These are phyloP conservation scores for Daedaleopsis nitida DNA, from an alignment of 768 basidiomycete genomes.

Conservation along the genomic window DNA sequence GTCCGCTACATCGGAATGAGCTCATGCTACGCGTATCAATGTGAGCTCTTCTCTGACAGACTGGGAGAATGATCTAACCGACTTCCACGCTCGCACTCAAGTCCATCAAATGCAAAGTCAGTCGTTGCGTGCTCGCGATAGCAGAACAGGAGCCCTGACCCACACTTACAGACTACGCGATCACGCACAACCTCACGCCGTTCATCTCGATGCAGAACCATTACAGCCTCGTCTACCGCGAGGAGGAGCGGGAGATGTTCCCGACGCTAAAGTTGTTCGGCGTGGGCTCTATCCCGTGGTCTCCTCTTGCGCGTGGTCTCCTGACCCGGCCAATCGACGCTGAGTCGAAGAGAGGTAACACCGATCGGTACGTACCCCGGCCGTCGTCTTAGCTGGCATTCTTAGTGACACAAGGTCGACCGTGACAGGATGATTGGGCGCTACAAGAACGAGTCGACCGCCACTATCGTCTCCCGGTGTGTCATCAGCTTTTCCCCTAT, in stretches of 20 bases:
- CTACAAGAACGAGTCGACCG: slow-evolving; percentile 7
- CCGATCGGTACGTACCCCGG: background rate
- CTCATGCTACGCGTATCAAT: slow-evolving; percentile 33
- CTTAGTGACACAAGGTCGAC: too few relatives aligned
- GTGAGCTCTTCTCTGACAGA: background rate
- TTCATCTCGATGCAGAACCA: slow-evolving; percentile 74
- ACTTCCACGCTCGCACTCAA: background rate
- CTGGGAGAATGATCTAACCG: too few relatives aligned
- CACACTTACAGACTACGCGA: slow-evolving; percentile 39
- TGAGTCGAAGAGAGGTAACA: slow-evolving; percentile 26
- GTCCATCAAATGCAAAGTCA: slow-evolving; percentile 38
- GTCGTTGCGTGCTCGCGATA: background rate
- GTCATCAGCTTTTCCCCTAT: background rate
- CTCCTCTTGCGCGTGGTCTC: slow-evolving; percentile 38
- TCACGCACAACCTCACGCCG: slow-evolving; percentile 44
- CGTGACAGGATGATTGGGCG: slow-evolving; percentile 13
- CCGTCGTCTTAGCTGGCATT: too few relatives aligned
- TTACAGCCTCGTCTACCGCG: slow-evolving; percentile 57
- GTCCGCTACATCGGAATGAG: slow-evolving; percentile 46
- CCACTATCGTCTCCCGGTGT: background rate
- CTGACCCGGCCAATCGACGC: slow-evolving; percentile 31
- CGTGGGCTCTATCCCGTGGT: slow-evolving; percentile 44
- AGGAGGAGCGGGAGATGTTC: slow-evolving; percentile 63
- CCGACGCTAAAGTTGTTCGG: slow-evolving; percentile 43
- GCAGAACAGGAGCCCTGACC: too few relatives aligned